Base-by-base conservation (phyloP, 2,329 filamentous ascomycete species). In the Beauveria pseudobassiana region DNA sequence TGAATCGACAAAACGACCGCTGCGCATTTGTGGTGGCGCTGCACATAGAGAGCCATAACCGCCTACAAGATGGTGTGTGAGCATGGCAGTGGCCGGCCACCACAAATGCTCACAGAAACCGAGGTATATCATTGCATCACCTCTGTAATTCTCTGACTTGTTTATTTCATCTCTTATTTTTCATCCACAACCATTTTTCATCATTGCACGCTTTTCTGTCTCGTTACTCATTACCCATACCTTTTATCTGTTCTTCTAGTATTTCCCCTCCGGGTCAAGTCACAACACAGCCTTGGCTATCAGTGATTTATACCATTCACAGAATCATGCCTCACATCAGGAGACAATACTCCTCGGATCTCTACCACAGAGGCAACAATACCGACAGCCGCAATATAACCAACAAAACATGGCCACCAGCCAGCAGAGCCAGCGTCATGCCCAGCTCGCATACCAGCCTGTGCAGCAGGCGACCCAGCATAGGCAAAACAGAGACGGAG, bases 11-110 rank as follows among this genome's bases (percentile, higher is more conserved):
- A 26, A 24, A 48, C 24, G 9, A 4, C n/a, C 14, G 14, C 20
- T 57, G 14, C 45, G n/a, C 54, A 38, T 57, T 57, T 48, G 54
- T 49, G 28, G 43, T 49, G 54, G 28, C 43, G 54, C 54, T 49
- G 54, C 43, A 12, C 20, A n/a, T 43, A 52, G 28, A 22, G 30
- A 16, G 43, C 43, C 42, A 49, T 30, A 48, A n/a, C n/a, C 28
- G 45, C n/a, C n/a, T 22, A 38, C 54, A 38, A 9, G 42, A 56
- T 16, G 42, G 18, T 22, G 43, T 49, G 43, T 28, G 18, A 52
- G 18, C 30, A 4, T 7, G 12, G 45, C 14, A 38, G 5, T 6
- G 7, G n/a, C 12, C 18, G 14, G 28, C n/a, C 26, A n/a, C 28
- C 43, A 57, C 43, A 38, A 46, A 34, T 38, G 28, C 54, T 48